Evolutionary conservation across 805 yeast genomes (phyloP), one percentile per base, ranked within the genome.

Genomic region (Ogataea paraovalis): DNA sequence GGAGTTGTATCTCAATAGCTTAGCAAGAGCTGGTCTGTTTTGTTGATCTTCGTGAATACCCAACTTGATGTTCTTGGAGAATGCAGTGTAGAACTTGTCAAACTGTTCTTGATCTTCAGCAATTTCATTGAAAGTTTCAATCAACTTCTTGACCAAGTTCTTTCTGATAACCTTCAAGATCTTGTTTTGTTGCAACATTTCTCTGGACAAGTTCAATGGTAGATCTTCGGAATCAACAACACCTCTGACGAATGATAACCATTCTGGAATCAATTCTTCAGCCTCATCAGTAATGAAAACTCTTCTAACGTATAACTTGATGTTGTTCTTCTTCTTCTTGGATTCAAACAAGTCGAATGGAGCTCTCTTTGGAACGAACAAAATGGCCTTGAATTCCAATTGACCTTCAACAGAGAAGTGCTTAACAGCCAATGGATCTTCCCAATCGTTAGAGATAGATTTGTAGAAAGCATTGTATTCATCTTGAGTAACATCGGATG

Each of bases 341-440:
- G 91, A 80, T 80, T 94, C 99, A 69, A 94, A 94, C 70, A 96
- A 79, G 70, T 94, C 99, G 68, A 94, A 88, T 74, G 99, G 99
- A 65, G 99, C 97, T 80, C 99, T 90, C 81, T 87, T 88, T 75
- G 99, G 99, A 75, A 94, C 82, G 68, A 89, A 94, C 65, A 94
- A 79, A 68, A 94, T 94, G 56, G 99, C 98, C 79, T 85, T 91
- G 84, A 94, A 94, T 80, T 94, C 99, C 66, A 94, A 83, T 80
- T 94, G 99, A 81, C 99, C 99, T 80, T 94, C 99, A 67, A 94
- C 99, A 44, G 97, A 88, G 82, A 94, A 94, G 78, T 94, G 99
- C 83, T 94, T 94, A 61, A 94, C 98, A 60, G 97, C 97, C 70
- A 94, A 83, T 75, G 97, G 99, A 71, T 94, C 99, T 79, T 94